Percentiles rank a stretch among this genome's conserved stretches.
Evolutionary conservation across 257 asterid species (phyloP).

Genomic region (Lycium ferocissimum): DNA sequence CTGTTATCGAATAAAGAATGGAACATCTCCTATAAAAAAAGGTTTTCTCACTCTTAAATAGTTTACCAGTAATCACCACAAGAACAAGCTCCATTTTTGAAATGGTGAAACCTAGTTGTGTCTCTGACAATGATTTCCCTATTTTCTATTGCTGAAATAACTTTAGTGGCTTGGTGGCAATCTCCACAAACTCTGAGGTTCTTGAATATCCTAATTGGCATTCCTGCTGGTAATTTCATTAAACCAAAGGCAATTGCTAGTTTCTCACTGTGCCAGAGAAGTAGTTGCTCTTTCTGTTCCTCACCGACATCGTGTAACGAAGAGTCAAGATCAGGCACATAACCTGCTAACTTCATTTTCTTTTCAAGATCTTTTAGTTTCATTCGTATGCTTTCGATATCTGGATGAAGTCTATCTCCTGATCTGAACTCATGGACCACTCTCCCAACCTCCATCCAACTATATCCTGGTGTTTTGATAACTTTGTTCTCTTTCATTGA

Average conservation of each 20-base stretch:
- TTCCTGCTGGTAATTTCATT: constrained; percentile 45
- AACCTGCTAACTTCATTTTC: constrained; percentile 77
- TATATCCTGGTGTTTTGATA: constrained; percentile 75
- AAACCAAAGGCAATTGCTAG: constrained; percentile 77
- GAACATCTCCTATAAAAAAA: neutral
- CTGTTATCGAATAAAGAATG: neutral
- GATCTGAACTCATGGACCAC: constrained; percentile 80
- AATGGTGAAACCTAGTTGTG: constrained; percentile 79
- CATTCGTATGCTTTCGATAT: constrained; percentile 51
- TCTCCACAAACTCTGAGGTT: constrained; percentile 80
- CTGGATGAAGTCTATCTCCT: constrained; percentile 76
- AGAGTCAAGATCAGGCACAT: constrained; percentile 68
- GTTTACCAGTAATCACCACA: constrained; percentile 81
- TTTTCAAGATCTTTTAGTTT: constrained; percentile 68
- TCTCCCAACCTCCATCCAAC: constrained; percentile 77
- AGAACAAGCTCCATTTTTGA: constrained; percentile 68
- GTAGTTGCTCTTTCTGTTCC: constrained; percentile 73
- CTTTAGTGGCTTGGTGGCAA: constrained; percentile 72
- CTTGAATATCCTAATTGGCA: constrained; percentile 69
- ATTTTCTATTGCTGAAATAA: constrained; percentile 62
- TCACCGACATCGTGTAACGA: constrained; percentile 70
- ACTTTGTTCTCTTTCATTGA: constrained; percentile 68
- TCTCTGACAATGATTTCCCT: constrained; percentile 80
- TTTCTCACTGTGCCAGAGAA: constrained; percentile 81
- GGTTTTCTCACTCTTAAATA: neutral